These are phyloP conservation scores for Leccinum angustisporum DNA, from an alignment of 1,284 basidiomycete species.

Conservation along the genomic window DNA sequence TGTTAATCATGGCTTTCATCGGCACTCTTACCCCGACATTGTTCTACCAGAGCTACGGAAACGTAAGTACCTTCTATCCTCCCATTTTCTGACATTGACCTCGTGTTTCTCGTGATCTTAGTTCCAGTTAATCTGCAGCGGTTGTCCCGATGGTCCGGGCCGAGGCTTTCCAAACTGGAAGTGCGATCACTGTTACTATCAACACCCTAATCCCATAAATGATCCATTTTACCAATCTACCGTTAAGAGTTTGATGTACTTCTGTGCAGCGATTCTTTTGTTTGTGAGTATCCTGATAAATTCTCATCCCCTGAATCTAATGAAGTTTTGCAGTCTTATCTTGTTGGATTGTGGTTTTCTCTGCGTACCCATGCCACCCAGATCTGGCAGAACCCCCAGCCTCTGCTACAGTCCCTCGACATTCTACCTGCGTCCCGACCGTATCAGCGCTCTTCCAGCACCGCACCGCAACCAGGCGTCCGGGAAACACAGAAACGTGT, in stretches of 20 bases:
- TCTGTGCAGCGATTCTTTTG: conserved; percentile 86
- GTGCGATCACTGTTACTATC: conserved; percentile 93
- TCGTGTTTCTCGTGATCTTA: conserved; percentile 34
- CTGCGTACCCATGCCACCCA: conserved; percentile 97
- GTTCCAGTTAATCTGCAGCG: conserved; percentile 93
- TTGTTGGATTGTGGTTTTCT: conserved; percentile 98
- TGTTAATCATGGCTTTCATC: conserved; percentile 99
- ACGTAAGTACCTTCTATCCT: conserved; percentile 56
- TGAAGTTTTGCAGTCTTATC: conserved; percentile 73
- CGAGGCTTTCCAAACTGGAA: conserved; percentile 62
- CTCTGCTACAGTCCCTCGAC: conserved; percentile 72
- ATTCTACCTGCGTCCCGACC: conserved; percentile 56
- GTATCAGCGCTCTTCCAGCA: conserved; percentile 47
- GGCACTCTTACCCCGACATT: conserved; percentile 94
- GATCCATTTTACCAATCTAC: conserved; percentile 98
- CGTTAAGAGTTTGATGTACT: conserved; percentile 93
- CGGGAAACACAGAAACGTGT: conserved; percentile 45
- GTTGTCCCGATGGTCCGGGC: conserved; percentile 65
- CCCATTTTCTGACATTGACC: conserved; percentile 11
- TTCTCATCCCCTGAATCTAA: not conserved
- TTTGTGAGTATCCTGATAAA: conserved; percentile 62
- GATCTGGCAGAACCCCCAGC: conserved; percentile 98
- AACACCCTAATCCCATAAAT: conserved; percentile 87
- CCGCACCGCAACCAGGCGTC: conserved; percentile 26
- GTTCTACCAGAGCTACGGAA: conserved; percentile 99